These are phyloP conservation scores for Metarhizium anisopliae DNA, from an alignment of 2,329 filamentous ascomycete species.

Conservation along the genomic window DNA sequence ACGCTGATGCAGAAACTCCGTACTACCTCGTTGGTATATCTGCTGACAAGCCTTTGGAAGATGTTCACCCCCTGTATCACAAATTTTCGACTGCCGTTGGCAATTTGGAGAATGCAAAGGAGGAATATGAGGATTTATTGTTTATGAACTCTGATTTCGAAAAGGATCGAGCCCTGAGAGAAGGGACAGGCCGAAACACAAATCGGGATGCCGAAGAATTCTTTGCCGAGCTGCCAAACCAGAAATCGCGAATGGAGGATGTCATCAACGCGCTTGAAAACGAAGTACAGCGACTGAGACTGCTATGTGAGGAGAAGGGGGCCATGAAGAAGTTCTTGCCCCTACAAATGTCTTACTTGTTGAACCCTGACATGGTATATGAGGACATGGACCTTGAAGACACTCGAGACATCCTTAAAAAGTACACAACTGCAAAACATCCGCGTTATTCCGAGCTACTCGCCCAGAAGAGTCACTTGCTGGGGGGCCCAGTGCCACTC, in stretches of 20 bases:
- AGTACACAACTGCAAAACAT: conserved; percentile 25
- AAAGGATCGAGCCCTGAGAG: conserved; percentile 26
- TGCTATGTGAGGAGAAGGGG: conserved; percentile 30
- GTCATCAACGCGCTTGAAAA: conserved; percentile 24
- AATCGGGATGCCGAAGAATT: conserved; percentile 33
- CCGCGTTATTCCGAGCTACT: conserved; percentile 35
- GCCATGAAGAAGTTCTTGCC: conserved; percentile 34
- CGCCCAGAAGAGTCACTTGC: conserved; percentile 37
- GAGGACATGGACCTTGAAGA: conserved; percentile 35
- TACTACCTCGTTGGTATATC: conserved; percentile 27
- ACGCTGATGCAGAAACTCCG: conserved; percentile 16
- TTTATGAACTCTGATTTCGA: conserved; percentile 29
- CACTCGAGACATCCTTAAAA: conserved; percentile 13
- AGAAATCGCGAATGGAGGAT: conserved; percentile 23
- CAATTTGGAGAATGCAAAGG: conserved; percentile 36
- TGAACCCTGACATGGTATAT: conserved; percentile 26
- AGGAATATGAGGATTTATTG: conserved; percentile 36
- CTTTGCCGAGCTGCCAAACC: conserved; percentile 30
- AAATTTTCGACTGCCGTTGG: conserved; percentile 33
- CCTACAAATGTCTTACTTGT: conserved; percentile 27
- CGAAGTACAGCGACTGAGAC: conserved; percentile 25
- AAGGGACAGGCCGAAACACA: conserved; percentile 16
- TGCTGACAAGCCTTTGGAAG: conserved; percentile 23
- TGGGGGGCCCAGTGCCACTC: conserved; percentile 26
- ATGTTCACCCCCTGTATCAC: conserved; percentile 38